Percentiles rank a stretch among this genome's conserved stretches.
phyloP scores from a whole-genome alignment of 78 protist species.

The Dictyostelium discoideum region dicty_2.7 NC_007089.4:5697001-5697500 shows the following conservation, averaged over 20 bases:
- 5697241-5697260: not conserved
- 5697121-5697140: not conserved
- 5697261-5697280: not conserved
- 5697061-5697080: constrained; percentile 8
- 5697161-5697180: not conserved
- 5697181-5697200: not conserved
- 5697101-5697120: not conserved
- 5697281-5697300: not conserved
- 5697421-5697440: constrained; percentile 42
- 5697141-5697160: not conserved
- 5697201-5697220: not conserved
- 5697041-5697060: not conserved
- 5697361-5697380: constrained; percentile 5
- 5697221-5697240: not conserved
- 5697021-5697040: not conserved
- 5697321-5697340: constrained; percentile 4
- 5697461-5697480: constrained; percentile 41
- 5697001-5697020: constrained; percentile 10
- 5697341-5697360: not conserved
- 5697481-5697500: constrained; percentile 70
- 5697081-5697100: not conserved
- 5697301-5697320: not conserved
- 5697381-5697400: constrained; percentile 72
- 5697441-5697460: constrained; percentile 58
- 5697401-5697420: constrained; percentile 39